Conservation (phyloP, 1,139 yeast species). For the Scheffersomyces stambukii region DNA sequence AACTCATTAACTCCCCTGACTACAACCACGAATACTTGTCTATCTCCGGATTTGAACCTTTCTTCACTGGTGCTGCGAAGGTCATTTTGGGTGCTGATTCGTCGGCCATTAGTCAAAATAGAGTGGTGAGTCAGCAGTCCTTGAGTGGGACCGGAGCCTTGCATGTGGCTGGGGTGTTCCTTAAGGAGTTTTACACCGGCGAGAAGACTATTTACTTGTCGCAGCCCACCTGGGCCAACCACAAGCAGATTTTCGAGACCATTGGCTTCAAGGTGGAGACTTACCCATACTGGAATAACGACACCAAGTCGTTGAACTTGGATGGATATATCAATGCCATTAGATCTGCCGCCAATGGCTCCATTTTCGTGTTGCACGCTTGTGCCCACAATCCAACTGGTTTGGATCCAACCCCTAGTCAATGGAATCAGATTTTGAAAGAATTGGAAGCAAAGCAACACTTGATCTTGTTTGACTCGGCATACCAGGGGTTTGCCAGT, state of each 20-base stretch:
- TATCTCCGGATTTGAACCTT: conserved; percentile 71
- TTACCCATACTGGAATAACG: conserved; percentile 76
- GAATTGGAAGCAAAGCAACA: conserved; percentile 40
- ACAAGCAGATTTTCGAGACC: conserved; percentile 70
- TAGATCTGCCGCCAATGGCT: conserved; percentile 67
- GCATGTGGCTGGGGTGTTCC: conserved; percentile 78
- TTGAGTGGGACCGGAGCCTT: conserved; percentile 96
- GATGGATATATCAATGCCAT: conserved; percentile 67
- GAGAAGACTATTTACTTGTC: conserved; percentile 64
- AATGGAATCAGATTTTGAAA: conserved; percentile 36
- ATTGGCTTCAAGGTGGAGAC: conserved; percentile 59
- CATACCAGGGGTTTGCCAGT: conserved; percentile 45
- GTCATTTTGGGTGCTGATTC: conserved; percentile 72
- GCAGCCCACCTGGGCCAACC: conserved; percentile 97
- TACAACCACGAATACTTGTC: conserved; percentile 92
- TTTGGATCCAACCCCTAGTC: conserved; percentile 42
- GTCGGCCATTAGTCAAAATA: conserved; percentile 45
- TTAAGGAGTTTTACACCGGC: conserved; percentile 51
- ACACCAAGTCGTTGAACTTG: conserved; percentile 59
- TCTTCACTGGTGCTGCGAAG: conserved; percentile 71
- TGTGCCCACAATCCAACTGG: conserved; percentile 53
- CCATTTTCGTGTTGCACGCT: conserved; percentile 58
- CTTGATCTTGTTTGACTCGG: conserved; percentile 43
- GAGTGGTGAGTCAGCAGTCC: conserved; percentile 77
- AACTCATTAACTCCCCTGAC: conserved; percentile 42